A percentile compares a stretch with the other conserved stretches of the same genome.
phyloP scores from a whole-genome alignment of 1,284 basidiomycete species.

The Golubevia sp. region DNA sequence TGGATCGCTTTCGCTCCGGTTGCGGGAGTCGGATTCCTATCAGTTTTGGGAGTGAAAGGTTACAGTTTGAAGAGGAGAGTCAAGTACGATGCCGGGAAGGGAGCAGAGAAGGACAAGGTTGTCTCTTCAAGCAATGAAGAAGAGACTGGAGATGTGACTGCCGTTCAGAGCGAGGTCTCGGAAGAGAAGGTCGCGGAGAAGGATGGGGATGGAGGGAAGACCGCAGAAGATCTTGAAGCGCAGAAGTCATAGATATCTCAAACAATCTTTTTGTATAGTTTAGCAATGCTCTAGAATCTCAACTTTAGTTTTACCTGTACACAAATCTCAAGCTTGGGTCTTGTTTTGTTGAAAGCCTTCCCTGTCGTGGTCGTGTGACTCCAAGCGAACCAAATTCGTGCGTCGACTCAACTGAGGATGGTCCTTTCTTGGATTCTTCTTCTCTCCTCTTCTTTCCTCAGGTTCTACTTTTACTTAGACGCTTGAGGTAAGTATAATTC shows the following conservation, averaged over 20 bases:
- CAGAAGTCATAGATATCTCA: slow-evolving; percentile 3
- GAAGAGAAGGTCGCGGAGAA: slow-evolving; percentile 76
- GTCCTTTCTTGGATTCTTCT: too few relatives aligned
- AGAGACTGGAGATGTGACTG: background rate
- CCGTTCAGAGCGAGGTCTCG: slow-evolving; percentile 70
- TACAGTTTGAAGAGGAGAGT: slow-evolving; percentile 14
- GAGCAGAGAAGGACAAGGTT: background rate
- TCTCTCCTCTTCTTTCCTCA: too few relatives aligned
- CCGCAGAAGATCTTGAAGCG: background rate
- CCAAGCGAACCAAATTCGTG: too few relatives aligned
- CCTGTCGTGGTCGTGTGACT: too few relatives aligned
- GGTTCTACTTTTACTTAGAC: too few relatives aligned
- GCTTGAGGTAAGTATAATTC: too few relatives aligned
- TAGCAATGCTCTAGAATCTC: too few relatives aligned
- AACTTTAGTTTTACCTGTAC: too few relatives aligned
- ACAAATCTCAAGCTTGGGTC: too few relatives aligned
- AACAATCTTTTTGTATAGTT: too few relatives aligned
- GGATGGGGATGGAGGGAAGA: slow-evolving; percentile 65
- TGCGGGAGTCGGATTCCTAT: slow-evolving; percentile 31
- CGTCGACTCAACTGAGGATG: too few relatives aligned
- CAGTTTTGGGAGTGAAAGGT: slow-evolving; percentile 29
- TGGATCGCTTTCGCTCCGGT: slow-evolving; percentile 43
- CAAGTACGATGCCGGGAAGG: background rate
- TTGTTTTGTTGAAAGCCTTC: too few relatives aligned
- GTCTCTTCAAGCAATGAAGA: background rate